These are phyloP conservation scores for Cercospora sesami DNA, from an alignment of 2,329 filamentous ascomycete genomes.

Conservation along the genomic window DNA sequence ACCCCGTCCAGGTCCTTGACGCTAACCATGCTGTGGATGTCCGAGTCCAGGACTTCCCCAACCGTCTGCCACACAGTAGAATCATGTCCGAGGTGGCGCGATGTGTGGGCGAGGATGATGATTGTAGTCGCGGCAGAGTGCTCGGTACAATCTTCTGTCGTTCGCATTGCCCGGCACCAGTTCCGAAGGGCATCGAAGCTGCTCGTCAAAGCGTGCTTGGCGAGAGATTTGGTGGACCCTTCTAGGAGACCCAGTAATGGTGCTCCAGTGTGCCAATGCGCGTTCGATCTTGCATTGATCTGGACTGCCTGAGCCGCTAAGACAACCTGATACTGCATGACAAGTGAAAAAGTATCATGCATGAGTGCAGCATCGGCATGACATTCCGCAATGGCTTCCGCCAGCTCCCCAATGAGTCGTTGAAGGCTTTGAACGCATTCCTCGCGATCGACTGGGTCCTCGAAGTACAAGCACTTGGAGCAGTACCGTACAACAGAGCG, in stretches of 20 bases:
- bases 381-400: constrained; percentile 21
- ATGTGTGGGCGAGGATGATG: constrained; percentile 49
- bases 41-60: constrained; percentile 38
- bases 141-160: not conserved
- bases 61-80: constrained; percentile 49
- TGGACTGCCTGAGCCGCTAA: constrained; percentile 36
- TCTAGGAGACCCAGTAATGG: not conserved
- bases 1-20: constrained; percentile 41
- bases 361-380: not conserved
- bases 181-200: constrained; percentile 39
- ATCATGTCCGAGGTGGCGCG: constrained; percentile 37
- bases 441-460: constrained; percentile 56
- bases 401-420: constrained; percentile 43
- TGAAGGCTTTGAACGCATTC: constrained; percentile 48
- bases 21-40: constrained; percentile 22
- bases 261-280: constrained; percentile 18
- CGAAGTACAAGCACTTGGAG: constrained; percentile 52
- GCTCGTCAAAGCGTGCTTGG: constrained; percentile 35
- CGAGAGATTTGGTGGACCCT: constrained; percentile 40
- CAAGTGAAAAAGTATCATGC: not conserved
- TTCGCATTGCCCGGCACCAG: constrained; percentile 44
- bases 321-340: constrained; percentile 33
- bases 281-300: constrained; percentile 36
- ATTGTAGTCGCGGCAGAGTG: constrained; percentile 44
- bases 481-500: constrained; percentile 53